A percentile compares a stretch with the other conserved stretches of the same genome.
phyloP scores from a whole-genome alignment of 2,329 filamentous ascomycete genomes.

The Hypoxylon sp. region DNA sequence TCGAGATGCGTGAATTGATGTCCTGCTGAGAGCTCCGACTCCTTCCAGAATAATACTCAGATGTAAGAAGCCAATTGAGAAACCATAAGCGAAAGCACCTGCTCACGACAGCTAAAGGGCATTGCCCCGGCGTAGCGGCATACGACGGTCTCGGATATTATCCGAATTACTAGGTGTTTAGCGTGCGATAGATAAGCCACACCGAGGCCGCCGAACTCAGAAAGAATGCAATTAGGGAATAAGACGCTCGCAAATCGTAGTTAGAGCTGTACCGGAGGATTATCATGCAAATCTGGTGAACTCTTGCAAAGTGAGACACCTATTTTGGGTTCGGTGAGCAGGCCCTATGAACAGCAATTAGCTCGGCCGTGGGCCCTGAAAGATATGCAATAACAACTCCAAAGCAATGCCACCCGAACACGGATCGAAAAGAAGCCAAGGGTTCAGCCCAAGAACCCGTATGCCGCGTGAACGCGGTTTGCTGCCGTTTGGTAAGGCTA shows the following conservation, averaged over 20 bases:
- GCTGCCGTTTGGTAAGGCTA: constrained; percentile 40
- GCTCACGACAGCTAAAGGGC: constrained; percentile 25
- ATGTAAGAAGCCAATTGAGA: constrained; percentile 25
- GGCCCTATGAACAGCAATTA: constrained; percentile 26
- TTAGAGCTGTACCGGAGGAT: constrained; percentile 20
- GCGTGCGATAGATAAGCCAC: constrained; percentile 26
- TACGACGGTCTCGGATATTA: constrained; percentile 28
- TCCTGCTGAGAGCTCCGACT: constrained; percentile 30
- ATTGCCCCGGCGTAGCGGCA: constrained; percentile 30
- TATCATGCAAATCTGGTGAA: constrained; percentile 27
- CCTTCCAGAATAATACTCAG: constrained; percentile 19
- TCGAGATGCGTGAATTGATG: constrained; percentile 32
- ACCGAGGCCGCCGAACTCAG: constrained; percentile 34
- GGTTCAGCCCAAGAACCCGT: constrained; percentile 31
- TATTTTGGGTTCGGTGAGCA: constrained; percentile 40
- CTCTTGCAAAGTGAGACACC: constrained; percentile 30
- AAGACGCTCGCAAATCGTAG: constrained; percentile 12
- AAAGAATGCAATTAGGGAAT: constrained; percentile 21
- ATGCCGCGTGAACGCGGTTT: constrained; percentile 26
- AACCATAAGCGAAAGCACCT: constrained; percentile 27
- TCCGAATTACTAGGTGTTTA: constrained; percentile 28
- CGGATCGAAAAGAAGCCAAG: constrained; percentile 20
- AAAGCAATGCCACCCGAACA: constrained; percentile 32
- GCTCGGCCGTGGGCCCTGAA: constrained; percentile 27
- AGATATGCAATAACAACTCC: constrained; percentile 25